Conservation (phyloP, 179 eudicot species). For the Heliamphora pulchella region DNA sequence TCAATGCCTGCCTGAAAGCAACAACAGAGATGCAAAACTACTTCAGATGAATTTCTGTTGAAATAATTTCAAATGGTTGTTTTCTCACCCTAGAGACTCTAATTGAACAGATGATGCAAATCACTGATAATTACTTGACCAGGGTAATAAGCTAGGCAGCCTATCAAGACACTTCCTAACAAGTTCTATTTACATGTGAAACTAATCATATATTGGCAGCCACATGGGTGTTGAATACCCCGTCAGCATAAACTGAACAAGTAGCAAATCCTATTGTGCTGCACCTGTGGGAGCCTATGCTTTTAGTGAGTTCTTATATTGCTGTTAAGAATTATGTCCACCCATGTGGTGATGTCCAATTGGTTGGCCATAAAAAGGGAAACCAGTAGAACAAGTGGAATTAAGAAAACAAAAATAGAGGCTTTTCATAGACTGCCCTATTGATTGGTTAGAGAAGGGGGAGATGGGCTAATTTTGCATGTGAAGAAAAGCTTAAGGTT, state of each 20-base stretch:
- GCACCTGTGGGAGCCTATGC: no score
- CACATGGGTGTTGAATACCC: not conserved
- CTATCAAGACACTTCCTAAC: not conserved
- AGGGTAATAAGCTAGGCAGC: not conserved
- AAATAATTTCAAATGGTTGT: not conserved
- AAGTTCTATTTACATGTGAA: not conserved
- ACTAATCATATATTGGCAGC: conserved; percentile 6
- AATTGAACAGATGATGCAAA: not conserved
- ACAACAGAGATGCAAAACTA: not conserved
- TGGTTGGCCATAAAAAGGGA: no score
- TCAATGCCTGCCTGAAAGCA: not conserved
- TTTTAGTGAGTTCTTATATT: no score
- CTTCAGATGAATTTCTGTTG: not conserved
- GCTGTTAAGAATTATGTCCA: no score
- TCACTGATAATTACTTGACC: conserved; percentile 4
- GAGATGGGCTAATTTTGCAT: no score
- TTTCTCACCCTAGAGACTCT: not conserved
- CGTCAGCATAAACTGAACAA: not conserved
- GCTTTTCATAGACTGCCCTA: no score
- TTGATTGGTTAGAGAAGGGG: no score
- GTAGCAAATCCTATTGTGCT: not conserved
- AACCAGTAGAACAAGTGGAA: no score
- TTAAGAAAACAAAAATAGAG: no score
- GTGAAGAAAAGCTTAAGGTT: no score
- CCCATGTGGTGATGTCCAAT: no score